Evolutionary conservation across 2,329 filamentous ascomycete species (phyloP), one percentile per base, ranked within the genome.

Genomic region (Cyclaneusma minus): DNA sequence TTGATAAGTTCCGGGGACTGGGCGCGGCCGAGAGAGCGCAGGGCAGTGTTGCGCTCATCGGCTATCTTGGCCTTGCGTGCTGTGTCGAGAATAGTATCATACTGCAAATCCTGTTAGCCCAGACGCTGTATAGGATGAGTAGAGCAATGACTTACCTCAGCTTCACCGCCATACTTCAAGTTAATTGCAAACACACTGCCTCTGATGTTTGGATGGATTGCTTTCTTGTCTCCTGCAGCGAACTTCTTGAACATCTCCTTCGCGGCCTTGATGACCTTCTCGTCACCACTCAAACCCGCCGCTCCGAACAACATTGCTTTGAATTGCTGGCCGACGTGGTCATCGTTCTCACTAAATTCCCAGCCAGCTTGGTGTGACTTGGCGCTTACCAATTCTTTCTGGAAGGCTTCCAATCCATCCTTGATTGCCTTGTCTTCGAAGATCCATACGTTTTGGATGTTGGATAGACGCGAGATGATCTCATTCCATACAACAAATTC

Each of bases 401-500:
- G 76, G 63, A 94, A 93, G 9, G 69, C 64, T 55, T 85, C 81
- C 22, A 95, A 62, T 4, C 78, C 81, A 35, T 85, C 70, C 38
- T 70, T 75, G 25, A 72, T 56, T 20, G 71, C 61, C 34, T 76
- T 52, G 31, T 91, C 78, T 50, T 94, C 83, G 37, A 91, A 91
- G 24, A 87, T 61, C 85, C 85, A 95, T 6, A 87, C 80, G 28
- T 68, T 68, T 39, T 85, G 78, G 18, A 95, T 66, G n/a, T 73
- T 64, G 13, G 68, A 70, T 32, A 94, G 66, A 24, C 84, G 75
- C 23, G 77, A 67, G 25, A 84, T 67, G 32, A 95, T 81, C 51
- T 94, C 85, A 39, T 82, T 84, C 87, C 87, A 95, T 3, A 95
- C 87, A 20, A 94, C 81, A 38, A 84, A 94, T 43, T 92, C 81